Conservation (phyloP, 1,284 basidiomycete species). For the Trametes hirsuta region DNA sequence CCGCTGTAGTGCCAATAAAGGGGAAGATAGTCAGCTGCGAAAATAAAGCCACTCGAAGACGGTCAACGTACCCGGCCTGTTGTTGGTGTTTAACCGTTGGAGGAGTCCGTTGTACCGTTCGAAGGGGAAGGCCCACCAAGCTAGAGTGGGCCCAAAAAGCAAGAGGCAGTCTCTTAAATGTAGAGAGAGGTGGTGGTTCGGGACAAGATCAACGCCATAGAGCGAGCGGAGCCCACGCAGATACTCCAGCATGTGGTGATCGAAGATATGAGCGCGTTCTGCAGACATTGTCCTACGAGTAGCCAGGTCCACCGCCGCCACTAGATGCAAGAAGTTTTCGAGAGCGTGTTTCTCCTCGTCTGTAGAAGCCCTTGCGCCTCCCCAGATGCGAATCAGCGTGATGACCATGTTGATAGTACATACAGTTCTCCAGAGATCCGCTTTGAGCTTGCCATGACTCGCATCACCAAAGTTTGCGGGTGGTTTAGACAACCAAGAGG, state of each 20-base stretch:
- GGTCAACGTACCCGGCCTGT: conserved; percentile 2
- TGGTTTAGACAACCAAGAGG: neutral
- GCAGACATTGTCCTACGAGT: neutral
- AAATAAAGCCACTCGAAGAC: neutral
- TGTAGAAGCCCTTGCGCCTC: neutral
- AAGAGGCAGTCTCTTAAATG: conserved; percentile 35
- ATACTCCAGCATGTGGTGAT: conserved; percentile 36
- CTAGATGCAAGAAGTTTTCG: neutral
- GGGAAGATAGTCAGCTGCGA: neutral
- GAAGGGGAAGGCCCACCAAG: no score
- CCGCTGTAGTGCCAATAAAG: neutral
- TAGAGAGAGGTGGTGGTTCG: conserved; percentile 44
- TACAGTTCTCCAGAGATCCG: neutral
- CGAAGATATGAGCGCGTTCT: conserved; percentile 16
- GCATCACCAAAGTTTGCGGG: neutral
- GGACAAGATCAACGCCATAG: conserved; percentile 33
- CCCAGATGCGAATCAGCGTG: conserved; percentile 1
- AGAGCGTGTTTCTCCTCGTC: neutral
- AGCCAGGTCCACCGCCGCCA: conserved; percentile 1
- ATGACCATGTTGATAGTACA: neutral
- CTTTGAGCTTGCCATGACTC: neutral
- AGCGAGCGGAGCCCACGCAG: conserved; percentile 32
- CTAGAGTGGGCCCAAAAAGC: conserved; percentile 40
- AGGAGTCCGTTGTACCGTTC: no score
- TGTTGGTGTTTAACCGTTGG: conserved; percentile 11